Evolutionary conservation across 2,329 filamentous ascomycete species (phyloP), one percentile per base, ranked within the genome.

Genomic region (Decorospora gaudefroyi): DNA sequence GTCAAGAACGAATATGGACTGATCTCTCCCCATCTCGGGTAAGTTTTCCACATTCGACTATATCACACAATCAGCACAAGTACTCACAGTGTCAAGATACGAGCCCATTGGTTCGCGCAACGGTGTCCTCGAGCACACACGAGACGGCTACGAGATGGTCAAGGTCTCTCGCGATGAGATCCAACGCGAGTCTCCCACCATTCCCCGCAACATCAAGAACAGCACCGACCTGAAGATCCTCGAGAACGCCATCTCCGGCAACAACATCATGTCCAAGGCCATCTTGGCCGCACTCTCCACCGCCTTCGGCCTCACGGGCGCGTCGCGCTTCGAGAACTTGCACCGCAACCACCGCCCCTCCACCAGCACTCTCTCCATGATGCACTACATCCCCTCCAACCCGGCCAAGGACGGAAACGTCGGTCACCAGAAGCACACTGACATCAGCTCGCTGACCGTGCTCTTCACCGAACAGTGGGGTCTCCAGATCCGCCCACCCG

Each of bases 1-100:
- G 72, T 69, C 28, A 81, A 81, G 75, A 81, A 80, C 59, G 74
- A 81, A 59, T 79, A 75, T 54, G 78, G 78, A 3, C 74, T 81
- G 5, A 72, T 80, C 33, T 74, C 76, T 16, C 74, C 77, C 4
- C 78, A 81, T 62, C 72, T 80, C 17, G 78, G 77, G 67, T 78
- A 62, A 49, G 69, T 59, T 77, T 3, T 8, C 2, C 6, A n/a
- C 9, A 13, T n/a, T 10, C 13, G 7, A 16, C 1, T 35, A 22
- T 19, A 16, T 22, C 18, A n/a, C 16, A n/a, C 9, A 11, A 12
- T 10, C 1, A 21, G 9, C 18, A 26, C 22, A 9, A 12, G 11
- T 42, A 11, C 25, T 35, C 1, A 51, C 10, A 1, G 26, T 39
- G 10, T 2, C 4, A 2, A 49, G 41, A 15, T 45, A 49, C 35